Percentiles rank a stretch among this genome's conserved stretches.
Evolutionary conservation across 2,329 filamentous ascomycete species (phyloP).

Genomic region (Rhexocercosporidium sp.): DNA sequence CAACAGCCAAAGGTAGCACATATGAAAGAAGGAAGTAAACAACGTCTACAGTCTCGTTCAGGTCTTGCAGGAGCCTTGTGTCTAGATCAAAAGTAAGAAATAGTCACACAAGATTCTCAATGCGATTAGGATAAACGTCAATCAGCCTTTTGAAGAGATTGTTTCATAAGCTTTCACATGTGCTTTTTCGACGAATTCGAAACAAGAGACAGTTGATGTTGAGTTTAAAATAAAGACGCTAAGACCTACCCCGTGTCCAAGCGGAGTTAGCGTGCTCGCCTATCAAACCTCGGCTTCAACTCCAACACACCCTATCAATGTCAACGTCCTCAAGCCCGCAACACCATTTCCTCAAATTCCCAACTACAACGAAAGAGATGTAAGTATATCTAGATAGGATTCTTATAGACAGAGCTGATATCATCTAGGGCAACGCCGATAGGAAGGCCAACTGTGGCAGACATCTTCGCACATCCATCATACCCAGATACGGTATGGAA

Average conservation of each 20-base stretch:
- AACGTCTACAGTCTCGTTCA: no score
- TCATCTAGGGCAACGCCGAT: constrained; percentile 23
- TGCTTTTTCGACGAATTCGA: background rate
- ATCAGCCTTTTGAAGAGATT: no score
- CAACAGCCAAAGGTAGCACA: no score
- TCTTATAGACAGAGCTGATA: background rate
- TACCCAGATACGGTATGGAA: constrained; percentile 71
- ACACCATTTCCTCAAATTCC: background rate
- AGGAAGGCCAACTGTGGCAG: constrained; percentile 51
- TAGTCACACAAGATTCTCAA: no score
- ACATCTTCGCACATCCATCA: constrained; percentile 68
- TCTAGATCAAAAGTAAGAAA: no score
- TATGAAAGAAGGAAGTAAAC: no score
- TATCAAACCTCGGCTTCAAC: background rate
- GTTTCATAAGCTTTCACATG: no score
- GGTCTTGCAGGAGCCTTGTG: no score
- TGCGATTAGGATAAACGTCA: no score
- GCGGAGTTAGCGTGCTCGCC: background rate
- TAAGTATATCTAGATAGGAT: background rate
- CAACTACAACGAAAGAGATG: background rate
- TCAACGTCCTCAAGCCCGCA: background rate
- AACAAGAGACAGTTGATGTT: background rate
- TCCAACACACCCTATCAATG: background rate
- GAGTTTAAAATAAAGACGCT: background rate
- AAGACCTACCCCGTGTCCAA: background rate